Base-by-base conservation (phyloP, 2,329 filamentous ascomycete genomes). In the Sporothrix dimorphospora region DNA sequence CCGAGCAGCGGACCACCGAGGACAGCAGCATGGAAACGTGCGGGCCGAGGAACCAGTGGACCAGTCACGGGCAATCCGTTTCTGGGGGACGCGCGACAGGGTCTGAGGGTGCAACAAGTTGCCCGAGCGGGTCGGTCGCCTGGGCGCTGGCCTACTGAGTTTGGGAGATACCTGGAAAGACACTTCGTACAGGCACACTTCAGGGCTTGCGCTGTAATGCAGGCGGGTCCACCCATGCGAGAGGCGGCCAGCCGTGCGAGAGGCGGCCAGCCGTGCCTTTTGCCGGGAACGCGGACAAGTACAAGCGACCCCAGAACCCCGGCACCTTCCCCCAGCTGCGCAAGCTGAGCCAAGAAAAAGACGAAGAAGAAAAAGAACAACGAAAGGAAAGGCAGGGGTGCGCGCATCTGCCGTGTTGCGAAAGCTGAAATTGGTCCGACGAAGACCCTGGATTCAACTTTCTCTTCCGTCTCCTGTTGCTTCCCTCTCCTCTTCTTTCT, bases 221-320 rank as follows among this genome's bases (percentile, higher is more conserved):
- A 45, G 34, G 61, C n/a, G n/a, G 21, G 47, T 40, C 61, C 61
- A 65, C 42, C 21, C 21, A 14, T 19, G 21, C 21, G 57, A 24
- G 19, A 61, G 55, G n/a, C 34, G 40, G 40, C 40, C 40, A 11
- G 40, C 2, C 42, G 42, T 4, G n/a, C n/a, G 57, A 24, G 19
- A 61, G 55, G n/a, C 34, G 51, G 24, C 51, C 51, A 14, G 30
- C 51, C 11, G 12, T 55, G 3, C 24, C 21, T 30, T 57, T 57
- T 69, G 65, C 65, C 53, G 51, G 40, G 68, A 61, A 3, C 38
- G 68, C 68, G 68, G 68, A 61, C 68, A 47, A 70, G 68, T 40
- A 70, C 68, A 70, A 70, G 68, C 68, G 68, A 70, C 53, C 38
- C 67, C 67, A 69, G 27, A 24, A 45, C 34, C 9, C 21, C n/a